Percentiles rank a stretch among this genome's conserved stretches.
phyloP scores from a whole-genome alignment of 2,329 filamentous ascomycete species.

The Leptographium radiaticola region DNA sequence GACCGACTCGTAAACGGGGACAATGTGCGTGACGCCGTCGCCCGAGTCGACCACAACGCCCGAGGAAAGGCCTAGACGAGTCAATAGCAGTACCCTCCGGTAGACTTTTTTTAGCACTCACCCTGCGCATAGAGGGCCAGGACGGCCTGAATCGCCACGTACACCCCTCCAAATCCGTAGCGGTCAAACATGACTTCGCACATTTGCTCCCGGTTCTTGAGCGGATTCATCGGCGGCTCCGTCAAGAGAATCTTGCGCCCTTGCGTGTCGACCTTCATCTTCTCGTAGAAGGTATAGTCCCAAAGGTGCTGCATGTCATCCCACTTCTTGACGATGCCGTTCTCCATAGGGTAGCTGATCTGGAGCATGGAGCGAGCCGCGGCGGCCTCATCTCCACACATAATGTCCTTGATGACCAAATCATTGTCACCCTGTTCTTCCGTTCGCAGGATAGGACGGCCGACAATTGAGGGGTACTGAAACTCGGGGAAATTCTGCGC shows the following conservation, averaged over 20 bases:
- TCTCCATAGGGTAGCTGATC: conserved; percentile 99
- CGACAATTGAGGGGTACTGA: conserved; percentile 96
- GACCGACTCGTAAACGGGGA: conserved; percentile 95
- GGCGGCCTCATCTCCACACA: conserved; percentile 97
- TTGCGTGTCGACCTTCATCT: conserved; percentile 81
- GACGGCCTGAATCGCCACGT: conserved; percentile 95
- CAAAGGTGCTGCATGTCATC: conserved; percentile 99
- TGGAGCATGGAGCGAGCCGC: conserved; percentile 94
- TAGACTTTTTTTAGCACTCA: conserved; percentile 16
- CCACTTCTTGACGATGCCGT: conserved; percentile 98
- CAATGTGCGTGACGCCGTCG: conserved; percentile 96
- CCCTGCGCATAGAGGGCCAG: conserved; percentile 93
- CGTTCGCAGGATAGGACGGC: conserved; percentile 89
- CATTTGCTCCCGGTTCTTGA: conserved; percentile 96
- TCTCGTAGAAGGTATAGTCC: conserved; percentile 98
- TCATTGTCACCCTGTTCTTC: conserved; percentile 62
- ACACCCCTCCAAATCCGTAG: conserved; percentile 91
- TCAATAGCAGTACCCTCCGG: neutral
- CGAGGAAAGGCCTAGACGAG: conserved; percentile 57
- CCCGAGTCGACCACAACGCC: conserved; percentile 98
- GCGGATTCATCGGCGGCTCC: conserved; percentile 76
- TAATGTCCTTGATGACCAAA: conserved; percentile 84
- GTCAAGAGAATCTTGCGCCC: conserved; percentile 87
- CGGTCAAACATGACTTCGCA: conserved; percentile 98
- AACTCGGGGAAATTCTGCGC: conserved; percentile 99